Evolutionary conservation across 495 filamentous ascomycete genomes (phyloP), one percentile per base, ranked within the genome.

Genomic region (Neurospora tetraspora): DNA sequence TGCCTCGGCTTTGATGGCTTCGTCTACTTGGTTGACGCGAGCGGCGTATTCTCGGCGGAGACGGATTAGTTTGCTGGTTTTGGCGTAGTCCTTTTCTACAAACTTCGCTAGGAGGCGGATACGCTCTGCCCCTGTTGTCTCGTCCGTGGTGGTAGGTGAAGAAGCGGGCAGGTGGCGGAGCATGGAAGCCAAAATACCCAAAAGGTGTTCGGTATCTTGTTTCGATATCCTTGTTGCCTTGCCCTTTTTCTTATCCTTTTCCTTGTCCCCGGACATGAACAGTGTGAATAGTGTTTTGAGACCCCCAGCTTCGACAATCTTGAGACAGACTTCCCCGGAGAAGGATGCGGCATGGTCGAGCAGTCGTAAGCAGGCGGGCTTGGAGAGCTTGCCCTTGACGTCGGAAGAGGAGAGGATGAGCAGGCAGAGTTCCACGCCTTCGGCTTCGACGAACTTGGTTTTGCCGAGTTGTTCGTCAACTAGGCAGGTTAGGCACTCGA

Each of bases 81-180:
- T 96, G 73, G 94, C 92, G 78, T 96, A 98, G 72, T 97, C 91
- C 75, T 92, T 95, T 82, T 98, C 94, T 53, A 96, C 91, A 79
- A 99, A 98, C 77, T 99, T 99, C 4, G 94, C 96, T 1, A 98
- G 86, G 7, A 91, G 87, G 3, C 96, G 87, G 39, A 98, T 94
- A 2, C 96, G 86, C n/a, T 88, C 83, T 1, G 92, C 85, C 2
- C 53, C 53, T 4, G 27, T 65, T 4, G 53, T 65, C 14, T 65
- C 53, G 27, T 65, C 53, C 5, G 14, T 18, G 7, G 27, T 0
- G 1, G 11, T 5, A 16, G 53, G 14, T 12, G 91, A 93, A n/a
- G 93, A 89, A 5, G 89, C 91, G 0, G 93, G 94, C 3, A 99
- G 79, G 2, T 89, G 85, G 18, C 94, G 91, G 1, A 99, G 86